A percentile compares a stretch with the other conserved stretches of the same genome.
These are phyloP conservation scores for Podaxis mareebaensis DNA, from an alignment of 768 basidiomycete genomes.

Conservation along the genomic window DNA sequence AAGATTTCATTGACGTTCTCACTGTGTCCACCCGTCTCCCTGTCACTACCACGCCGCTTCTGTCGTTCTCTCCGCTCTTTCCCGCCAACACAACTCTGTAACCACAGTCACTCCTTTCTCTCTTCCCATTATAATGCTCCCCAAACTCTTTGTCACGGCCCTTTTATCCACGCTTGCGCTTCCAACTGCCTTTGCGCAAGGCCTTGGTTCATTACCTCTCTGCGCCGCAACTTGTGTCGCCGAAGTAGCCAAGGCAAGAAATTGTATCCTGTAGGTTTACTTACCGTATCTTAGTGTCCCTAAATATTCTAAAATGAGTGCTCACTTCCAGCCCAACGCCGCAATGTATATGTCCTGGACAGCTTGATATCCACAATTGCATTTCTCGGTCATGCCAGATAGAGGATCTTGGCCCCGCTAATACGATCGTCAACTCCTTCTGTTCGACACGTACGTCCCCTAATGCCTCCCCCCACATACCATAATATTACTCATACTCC, in stretches of 20 bases:
- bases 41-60: not conserved
- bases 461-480: not conserved
- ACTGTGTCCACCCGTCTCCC: not conserved
- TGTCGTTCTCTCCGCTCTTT: not conserved
- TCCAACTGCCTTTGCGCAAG: not conserved
- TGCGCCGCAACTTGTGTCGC: not conserved
- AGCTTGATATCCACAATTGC: not conserved
- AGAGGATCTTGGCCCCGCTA: not conserved
- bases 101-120: not conserved
- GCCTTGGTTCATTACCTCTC: not conserved
- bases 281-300: not conserved
- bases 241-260: not conserved
- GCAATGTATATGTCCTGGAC: conserved; percentile 1
- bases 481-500: not conserved
- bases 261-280: not conserved
- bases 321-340: not conserved
- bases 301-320: not conserved
- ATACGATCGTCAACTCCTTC: not conserved
- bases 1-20: not conserved
- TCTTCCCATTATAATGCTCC: not conserved
- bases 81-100: not conserved
- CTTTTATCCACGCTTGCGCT: not conserved
- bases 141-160: not conserved
- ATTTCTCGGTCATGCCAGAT: not conserved
- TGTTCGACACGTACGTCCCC: not conserved